Base-by-base conservation (phyloP, 805 yeast genomes). In the Kazachstania bromeliacearum region DNA sequence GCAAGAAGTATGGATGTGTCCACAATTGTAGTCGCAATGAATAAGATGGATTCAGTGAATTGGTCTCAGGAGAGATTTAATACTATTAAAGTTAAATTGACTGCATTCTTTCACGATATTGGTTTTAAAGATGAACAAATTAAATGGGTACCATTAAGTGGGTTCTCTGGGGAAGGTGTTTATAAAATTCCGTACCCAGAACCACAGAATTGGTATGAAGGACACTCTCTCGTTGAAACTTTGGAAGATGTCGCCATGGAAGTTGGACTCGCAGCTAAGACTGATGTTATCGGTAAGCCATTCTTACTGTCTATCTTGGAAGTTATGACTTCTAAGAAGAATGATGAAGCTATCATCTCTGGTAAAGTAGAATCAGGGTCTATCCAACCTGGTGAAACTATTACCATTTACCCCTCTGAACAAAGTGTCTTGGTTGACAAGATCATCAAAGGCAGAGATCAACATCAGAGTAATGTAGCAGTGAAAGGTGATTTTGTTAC, bases 1-100 rank as follows among this genome's bases (percentile, higher is more conserved):
- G 98, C 98, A 41, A 85, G 85, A 70, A 89, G 96, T 40, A 95
- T 89, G 66, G 97, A 97, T 60, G 94, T 92, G 38, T 83, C 84
- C 66, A 79, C 77, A 60, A 71, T 89, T 47, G 68, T 92, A 41
- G 95, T 89, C 35, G 97, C 84, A 21, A 89, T 89, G 62, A 92
- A 89, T 70, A 53, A 53, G 36, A 45, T 53, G 96, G 99, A 92
- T 66, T 85, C 96, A 28, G 96, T 89, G 26, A 66, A 64, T 43
- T 92, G 99, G 99, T 79, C 95, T 20, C 74, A 84, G 63, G 87
- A 79, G 51, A 79, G 99, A 63, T 92, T 84, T 60, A 79, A 77
- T 46, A 96, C 89, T 66, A 89, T 96, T 68, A 84, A 81, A 48
- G 63, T 73, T 50, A 89, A 92, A 64, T 70, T 94, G 46, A 74